Percentiles rank a stretch among this genome's conserved stretches.
These are phyloP conservation scores for Scutellaria minor DNA, from an alignment of 257 asterid species.

Conservation along the genomic window DNA sequence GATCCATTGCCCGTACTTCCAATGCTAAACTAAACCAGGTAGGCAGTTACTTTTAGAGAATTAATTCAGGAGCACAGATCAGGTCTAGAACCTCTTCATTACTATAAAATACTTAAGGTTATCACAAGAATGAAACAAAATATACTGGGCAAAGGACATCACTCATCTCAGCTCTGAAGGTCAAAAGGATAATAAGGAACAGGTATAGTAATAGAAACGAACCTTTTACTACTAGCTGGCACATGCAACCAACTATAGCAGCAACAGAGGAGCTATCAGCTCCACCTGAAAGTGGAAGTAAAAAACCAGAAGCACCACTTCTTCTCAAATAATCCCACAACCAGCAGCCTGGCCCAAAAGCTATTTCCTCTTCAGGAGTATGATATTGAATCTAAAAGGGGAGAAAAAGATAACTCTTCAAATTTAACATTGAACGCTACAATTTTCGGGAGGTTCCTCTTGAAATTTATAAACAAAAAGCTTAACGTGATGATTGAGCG, in stretches of 20 bases:
- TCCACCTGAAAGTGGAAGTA: constrained; percentile 98
- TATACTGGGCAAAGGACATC: constrained; percentile 10
- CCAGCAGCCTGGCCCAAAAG: constrained; percentile 97
- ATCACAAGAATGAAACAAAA: constrained; percentile 1
- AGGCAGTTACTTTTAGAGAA: not conserved
- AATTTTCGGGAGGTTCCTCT: constrained; percentile 8
- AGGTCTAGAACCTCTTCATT: constrained; percentile 15
- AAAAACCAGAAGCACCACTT: constrained; percentile 94
- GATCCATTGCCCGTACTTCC: not conserved
- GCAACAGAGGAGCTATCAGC: constrained; percentile 98
- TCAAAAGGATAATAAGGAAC: not conserved
- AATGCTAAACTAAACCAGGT: constrained; percentile 18
- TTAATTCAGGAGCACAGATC: constrained; percentile 9
- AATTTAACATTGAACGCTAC: constrained; percentile 17
- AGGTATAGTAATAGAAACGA: constrained; percentile 27
- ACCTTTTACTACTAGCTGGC: constrained; percentile 96
- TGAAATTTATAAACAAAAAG: not conserved
- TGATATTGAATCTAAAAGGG: constrained; percentile 75
- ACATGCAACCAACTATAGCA: constrained; percentile 97
- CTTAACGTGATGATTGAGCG: not conserved
- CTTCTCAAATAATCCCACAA: constrained; percentile 96
- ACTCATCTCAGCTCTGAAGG: constrained; percentile 27
- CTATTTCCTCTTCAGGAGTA: constrained; percentile 96
- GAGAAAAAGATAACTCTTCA: constrained; percentile 13
- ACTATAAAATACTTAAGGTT: constrained; percentile 1